Evolutionary conservation across 2,329 filamentous ascomycete genomes (phyloP), one percentile per base, ranked within the genome.

Genomic region (Neonectria ditissima): DNA sequence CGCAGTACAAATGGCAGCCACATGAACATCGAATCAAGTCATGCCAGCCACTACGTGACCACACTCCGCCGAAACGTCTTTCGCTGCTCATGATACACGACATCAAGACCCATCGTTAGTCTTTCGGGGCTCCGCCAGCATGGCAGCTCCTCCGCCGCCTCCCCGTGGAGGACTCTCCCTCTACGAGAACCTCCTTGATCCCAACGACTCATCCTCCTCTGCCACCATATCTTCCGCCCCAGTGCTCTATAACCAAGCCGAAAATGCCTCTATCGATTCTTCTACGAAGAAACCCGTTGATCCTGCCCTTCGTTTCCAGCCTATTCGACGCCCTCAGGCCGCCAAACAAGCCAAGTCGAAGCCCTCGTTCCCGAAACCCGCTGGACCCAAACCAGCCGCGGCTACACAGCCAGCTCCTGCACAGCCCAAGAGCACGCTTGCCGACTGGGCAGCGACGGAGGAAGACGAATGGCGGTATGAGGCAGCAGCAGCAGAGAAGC

Each of bases 401-500:
- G 8, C 74, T 5, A 59, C 73, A n/a, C 44, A 76, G 34, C 65
- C 78, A 18, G 73, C 79, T 43, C 72, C 80, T n/a, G 50, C 64
- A 24, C 82, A 83, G 10, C 78, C 83, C 7, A 94, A 92, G 75
- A 91, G 82, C 63, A 92, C 88, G 0, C 83, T 97, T 45, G 92
- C 92, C 43, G 93, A 97, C 78, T 97, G 94, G 92, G 87, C 90
- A 1, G 87, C 86, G 3, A 88, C 87, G 1, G 89, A 88, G 52
- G 91, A 93, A n/a, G 93, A 97, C 69, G 92, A 97, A 59, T 93
- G 93, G 67, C 87, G 89, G 65, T 93, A 93, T 75, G 83, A 80
- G 26, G 72, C 78, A 47, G 82, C 78, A 47, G 82, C 78, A 47
- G 82, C 79, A 20, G 86, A 91, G 73, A 92, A 92, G 79, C 87